Conservation (phyloP, 148 eudicot species). For the Rhododendron henanense region DNA sequence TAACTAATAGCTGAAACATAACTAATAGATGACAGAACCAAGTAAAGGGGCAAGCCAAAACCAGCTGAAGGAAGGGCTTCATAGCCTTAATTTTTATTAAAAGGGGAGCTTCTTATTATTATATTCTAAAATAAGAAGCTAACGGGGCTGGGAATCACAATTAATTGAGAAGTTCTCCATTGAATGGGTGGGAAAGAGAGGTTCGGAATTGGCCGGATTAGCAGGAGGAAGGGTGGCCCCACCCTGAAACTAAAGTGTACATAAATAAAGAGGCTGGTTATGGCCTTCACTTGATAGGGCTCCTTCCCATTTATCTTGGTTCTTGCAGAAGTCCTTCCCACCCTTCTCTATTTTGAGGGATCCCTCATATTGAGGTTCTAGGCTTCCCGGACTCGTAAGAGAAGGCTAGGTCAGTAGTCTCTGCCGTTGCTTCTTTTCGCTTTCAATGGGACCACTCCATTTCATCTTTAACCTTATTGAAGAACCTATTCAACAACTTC, state of each 20-base stretch:
- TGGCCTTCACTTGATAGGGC: neutral
- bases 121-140: neutral
- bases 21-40: neutral
- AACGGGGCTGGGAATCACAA: neutral
- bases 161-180: neutral
- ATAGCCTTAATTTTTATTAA: neutral
- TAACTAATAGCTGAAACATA: neutral
- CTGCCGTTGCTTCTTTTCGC: neutral
- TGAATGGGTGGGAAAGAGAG: neutral
- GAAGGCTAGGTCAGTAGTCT: conserved; percentile 5
- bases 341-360: neutral
- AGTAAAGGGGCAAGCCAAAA: neutral
- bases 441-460: neutral
- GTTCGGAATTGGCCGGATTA: neutral
- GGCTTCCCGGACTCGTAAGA: conserved; percentile 1
- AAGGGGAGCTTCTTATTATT: neutral
- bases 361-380: conserved; percentile 1
- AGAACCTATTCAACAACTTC: neutral
- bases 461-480: neutral
- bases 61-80: neutral
- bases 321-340: conserved; percentile 9
- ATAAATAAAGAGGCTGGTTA: neutral
- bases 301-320: conserved; percentile 14
- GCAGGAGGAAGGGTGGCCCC: neutral
- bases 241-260: neutral